Evolutionary conservation across 768 basidiomycete species (phyloP), one percentile per base, ranked within the genome.

Genomic region (Phlebiopsis gigantea): DNA sequence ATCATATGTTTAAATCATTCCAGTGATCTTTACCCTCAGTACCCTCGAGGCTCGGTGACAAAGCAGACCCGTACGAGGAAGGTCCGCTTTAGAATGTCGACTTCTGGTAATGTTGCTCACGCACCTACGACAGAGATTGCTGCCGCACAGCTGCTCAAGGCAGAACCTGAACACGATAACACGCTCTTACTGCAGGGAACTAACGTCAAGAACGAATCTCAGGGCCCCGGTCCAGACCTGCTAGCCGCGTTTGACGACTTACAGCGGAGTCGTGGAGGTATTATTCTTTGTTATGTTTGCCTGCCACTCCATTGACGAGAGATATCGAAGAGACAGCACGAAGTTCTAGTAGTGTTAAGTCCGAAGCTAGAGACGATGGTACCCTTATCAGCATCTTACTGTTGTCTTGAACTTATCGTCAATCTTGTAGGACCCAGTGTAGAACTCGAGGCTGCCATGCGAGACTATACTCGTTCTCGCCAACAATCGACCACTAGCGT

Each of bases 31-130:
- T 45, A 45, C 17, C 3, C 44, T 19, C 5, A 45, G 12, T 14
- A 39, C 12, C 4, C 17, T 9, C 8, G 12, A 10, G 17, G 12
- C 12, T 3, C 42, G 31, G 56, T 22, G 57, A 48, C 46, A 63
- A 67, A 42, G 42, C 51, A 21, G 66, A 67, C 55, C 63, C 66
- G 12, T 65, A 65, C 48, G 66, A 65, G 31, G 56, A 63, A 59
- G 64, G 66, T 65, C 21, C 2, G 4, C 12, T 45, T 21, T 19
- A 48, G 10, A 5, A 19, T 8, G 12, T 48, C 26, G n/a, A n/a
- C n/a, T 3, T 29, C 14, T 47, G 15, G 28, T 12, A 5, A 21
- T 10, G 21, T 2, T 45, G 24, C 5, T 21, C 12, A 45, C 3
- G 3, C 12, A 45, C 14, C 5, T 9, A 5, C 14, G 28, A 14